Evolutionary conservation across 768 basidiomycete species (phyloP).

Genomic region (Trametes gibbosa): DNA sequence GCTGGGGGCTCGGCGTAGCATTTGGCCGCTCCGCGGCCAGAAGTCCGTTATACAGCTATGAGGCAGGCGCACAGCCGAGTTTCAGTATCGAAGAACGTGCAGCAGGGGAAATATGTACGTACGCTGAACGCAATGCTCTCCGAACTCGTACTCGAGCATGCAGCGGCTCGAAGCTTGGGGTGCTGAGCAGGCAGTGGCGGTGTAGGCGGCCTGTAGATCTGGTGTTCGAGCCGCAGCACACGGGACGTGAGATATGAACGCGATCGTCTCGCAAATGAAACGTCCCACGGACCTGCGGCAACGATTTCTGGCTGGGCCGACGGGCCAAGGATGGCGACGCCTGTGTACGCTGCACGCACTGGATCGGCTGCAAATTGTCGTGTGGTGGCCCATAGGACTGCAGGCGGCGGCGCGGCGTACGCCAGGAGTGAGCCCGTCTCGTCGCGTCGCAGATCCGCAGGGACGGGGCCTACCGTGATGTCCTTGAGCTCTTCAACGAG

Average conservation of each 20-base stretch:
- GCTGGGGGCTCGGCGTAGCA: not conserved
- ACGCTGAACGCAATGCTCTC: slow-evolving; percentile 9
- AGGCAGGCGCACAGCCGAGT: not conserved
- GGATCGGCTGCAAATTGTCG: not conserved
- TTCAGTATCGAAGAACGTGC: not conserved
- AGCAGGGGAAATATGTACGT: not conserved
- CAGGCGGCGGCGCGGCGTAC: slow-evolving; percentile 9
- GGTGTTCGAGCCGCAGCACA: not conserved
- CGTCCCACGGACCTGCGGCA: slow-evolving; percentile 17
- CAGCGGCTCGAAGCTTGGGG: slow-evolving; percentile 11
- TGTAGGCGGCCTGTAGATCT: slow-evolving; percentile 34
- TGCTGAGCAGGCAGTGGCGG: slow-evolving; percentile 28
- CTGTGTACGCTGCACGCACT: slow-evolving; percentile 6
- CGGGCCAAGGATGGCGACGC: slow-evolving; percentile 2
- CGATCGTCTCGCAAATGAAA: slow-evolving; percentile 5
- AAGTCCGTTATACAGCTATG: slow-evolving; percentile 8
- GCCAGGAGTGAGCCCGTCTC: slow-evolving; percentile 6
- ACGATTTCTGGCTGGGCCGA: slow-evolving; percentile 16
- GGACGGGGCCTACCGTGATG: not conserved
- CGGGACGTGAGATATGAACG: slow-evolving; percentile 6
- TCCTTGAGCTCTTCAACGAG: slow-evolving; percentile 5
- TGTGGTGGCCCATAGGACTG: slow-evolving; percentile 8
- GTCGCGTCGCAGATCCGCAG: slow-evolving; percentile 3
- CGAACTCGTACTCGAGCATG: slow-evolving; percentile 7
- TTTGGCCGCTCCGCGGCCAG: slow-evolving; percentile 5